Evolutionary conservation across 371 early-diverging fungal species (phyloP).

Genomic region (Fennellomyces sp.): DNA sequence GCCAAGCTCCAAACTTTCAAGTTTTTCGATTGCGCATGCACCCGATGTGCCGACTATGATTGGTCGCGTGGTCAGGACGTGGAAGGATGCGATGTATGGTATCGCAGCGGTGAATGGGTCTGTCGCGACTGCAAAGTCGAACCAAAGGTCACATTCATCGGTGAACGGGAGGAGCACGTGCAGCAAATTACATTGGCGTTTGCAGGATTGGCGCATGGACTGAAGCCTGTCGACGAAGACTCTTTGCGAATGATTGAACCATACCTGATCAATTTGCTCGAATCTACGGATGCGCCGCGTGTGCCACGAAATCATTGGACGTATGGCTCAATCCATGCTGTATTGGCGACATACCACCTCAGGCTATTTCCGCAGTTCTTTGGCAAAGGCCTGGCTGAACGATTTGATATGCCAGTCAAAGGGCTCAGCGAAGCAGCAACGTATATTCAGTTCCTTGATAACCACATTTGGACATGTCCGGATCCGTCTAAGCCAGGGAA

Average conservation of each 20-base stretch:
- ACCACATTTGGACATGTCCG: constrained; percentile 15
- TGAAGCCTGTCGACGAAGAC: constrained; percentile 20
- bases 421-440: constrained; percentile 40
- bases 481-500: constrained; percentile 22
- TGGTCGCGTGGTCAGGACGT: constrained; percentile 31
- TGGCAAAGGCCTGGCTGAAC: constrained; percentile 45
- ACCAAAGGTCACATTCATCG: constrained; percentile 14
- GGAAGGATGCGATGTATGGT: constrained; percentile 5
- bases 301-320: constrained; percentile 45
- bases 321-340: constrained; percentile 32
- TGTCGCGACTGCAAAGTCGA: background rate
- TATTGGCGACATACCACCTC: constrained; percentile 44
- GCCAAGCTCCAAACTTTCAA: constrained; percentile 41
- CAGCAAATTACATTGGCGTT: constrained; percentile 33
- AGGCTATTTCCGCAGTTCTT: constrained; percentile 37
- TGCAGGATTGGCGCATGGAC: constrained; percentile 26
- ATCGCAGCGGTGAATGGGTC: background rate
- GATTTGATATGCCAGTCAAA: constrained; percentile 28
- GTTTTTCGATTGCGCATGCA: constrained; percentile 47
- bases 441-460: constrained; percentile 23
- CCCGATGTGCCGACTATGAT: constrained; percentile 41
- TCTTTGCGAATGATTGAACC: constrained; percentile 47
- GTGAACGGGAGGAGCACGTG: constrained; percentile 22
- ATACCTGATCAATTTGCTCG: constrained; percentile 30
- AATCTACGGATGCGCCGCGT: constrained; percentile 6